A percentile compares a stretch with the other conserved stretches of the same genome.
phyloP scores from a whole-genome alignment of 2,329 filamentous ascomycete species.

The Ceratocystis diversiconidia region DNA sequence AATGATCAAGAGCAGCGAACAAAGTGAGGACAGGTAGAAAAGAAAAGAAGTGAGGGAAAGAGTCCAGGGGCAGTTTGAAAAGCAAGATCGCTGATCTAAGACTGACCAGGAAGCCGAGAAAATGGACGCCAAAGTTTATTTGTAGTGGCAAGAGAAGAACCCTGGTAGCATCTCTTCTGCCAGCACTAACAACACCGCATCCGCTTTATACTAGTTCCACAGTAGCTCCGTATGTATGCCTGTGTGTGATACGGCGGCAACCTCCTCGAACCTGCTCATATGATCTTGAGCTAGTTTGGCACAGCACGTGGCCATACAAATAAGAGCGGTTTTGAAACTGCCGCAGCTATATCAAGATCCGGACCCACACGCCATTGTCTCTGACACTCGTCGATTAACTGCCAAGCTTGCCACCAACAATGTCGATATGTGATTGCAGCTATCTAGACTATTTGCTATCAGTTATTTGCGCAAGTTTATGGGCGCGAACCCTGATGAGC shows the following conservation, averaged over 20 bases:
- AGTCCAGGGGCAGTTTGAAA: neutral
- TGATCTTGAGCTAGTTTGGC: slow-evolving; percentile 6
- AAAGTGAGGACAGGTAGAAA: neutral
- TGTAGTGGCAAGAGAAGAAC: neutral
- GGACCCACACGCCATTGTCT: neutral
- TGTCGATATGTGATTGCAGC: neutral
- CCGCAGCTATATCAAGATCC: neutral
- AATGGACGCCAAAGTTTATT: neutral
- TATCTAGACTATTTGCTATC: neutral
- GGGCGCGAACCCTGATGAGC: slow-evolving; percentile 20
- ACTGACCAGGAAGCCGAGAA: neutral
- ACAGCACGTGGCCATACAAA: neutral
- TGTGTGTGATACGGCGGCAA: neutral
- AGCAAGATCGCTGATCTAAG: neutral
- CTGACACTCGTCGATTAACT: no score
- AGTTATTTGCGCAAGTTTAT: slow-evolving; percentile 16
- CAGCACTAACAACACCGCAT: neutral
- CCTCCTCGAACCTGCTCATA: slow-evolving; percentile 1
- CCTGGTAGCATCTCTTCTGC: neutral
- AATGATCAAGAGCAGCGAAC: no score
- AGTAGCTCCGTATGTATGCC: neutral
- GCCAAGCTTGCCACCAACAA: neutral
- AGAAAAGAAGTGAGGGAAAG: neutral
- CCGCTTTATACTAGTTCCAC: neutral
- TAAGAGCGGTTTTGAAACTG: neutral